Evolutionary conservation across 2,329 filamentous ascomycete genomes (phyloP), one percentile per base, ranked within the genome.

Genomic region (Trichocomaceae sp.): DNA sequence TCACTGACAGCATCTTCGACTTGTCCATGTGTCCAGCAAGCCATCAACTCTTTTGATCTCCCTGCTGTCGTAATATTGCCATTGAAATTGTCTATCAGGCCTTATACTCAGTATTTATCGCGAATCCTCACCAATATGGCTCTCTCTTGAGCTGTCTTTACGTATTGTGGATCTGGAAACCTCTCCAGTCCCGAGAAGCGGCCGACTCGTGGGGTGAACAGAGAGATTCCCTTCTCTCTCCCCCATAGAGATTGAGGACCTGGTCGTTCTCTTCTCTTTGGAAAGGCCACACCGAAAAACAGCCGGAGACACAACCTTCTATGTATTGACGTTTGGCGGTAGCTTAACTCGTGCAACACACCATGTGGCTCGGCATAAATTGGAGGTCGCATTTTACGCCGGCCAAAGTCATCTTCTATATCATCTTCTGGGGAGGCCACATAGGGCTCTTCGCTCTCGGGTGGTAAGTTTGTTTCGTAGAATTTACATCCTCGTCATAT

Each of bases 351-450:
- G 13, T 10, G 1, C 35, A 42, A 19, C 17, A 12, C 39, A 42
- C 17, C 17, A 42, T 20, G 39, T 17, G 39, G 59, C 60, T 83
- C 60, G 79, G 76, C 70, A 83, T 64, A 57, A 50, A 55, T 23
- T 67, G 62, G 63, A 65, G 64, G 50, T 66, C 83, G 72, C 84
- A 90, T 73, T 80, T 91, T 58, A 83, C 83, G 52, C 72, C 80
- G 15, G 77, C 79, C 52, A 95, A 95, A 71, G 69, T 95, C 55
- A 57, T 87, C 47, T 96, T 95, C 72, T 87, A 95, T 69, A 63
- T 88, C 60, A 70, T 93, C 50, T 96, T 95, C 69, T 92, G 90
- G 84, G 80, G 79, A 3, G 75, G 88, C 42, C 90, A 96, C 67
- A 83, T 83, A 71, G 85, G 78, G 22, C 70, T 95, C n/a, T 96